Percentiles rank a stretch among this genome's conserved stretches.
These are phyloP conservation scores for Botryococcus braunii DNA, from an alignment of 163 green algal species.

Conservation along the genomic window DNA sequence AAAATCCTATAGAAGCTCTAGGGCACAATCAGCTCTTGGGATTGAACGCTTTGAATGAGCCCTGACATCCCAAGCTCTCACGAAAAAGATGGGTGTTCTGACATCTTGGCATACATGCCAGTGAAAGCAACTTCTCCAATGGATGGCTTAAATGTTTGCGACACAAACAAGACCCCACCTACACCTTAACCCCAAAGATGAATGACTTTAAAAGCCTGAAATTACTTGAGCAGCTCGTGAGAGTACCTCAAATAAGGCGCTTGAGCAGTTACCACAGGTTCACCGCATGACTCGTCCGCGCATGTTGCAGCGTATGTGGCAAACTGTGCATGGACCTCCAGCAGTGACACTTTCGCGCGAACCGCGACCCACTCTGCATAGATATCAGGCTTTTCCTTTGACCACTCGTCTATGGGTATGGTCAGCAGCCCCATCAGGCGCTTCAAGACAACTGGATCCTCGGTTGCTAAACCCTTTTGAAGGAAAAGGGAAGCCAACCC, in stretches of 20 bases:
- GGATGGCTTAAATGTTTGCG: neutral
- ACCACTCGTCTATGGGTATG: slow-evolving; percentile 38
- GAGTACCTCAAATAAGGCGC: slow-evolving; percentile 12
- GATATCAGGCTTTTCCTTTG: neutral
- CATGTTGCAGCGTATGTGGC: slow-evolving; percentile 21
- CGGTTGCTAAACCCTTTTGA: slow-evolving; percentile 41
- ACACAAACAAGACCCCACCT: neutral
- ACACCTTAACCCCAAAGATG: neutral
- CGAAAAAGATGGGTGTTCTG: neutral
- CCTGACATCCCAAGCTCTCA: neutral
- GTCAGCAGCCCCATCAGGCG: slow-evolving; percentile 59
- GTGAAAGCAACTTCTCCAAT: neutral
- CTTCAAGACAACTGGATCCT: slow-evolving; percentile 46
- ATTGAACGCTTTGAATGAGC: neutral
- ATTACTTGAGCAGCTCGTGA: neutral
- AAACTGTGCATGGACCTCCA: slow-evolving; percentile 62
- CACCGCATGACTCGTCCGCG: slow-evolving; percentile 4
- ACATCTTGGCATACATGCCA: slow-evolving; percentile 2
- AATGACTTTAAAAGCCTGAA: slow-evolving; percentile 4
- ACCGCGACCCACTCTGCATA: slow-evolving; percentile 69
- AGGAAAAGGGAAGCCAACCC: slow-evolving; percentile 57
- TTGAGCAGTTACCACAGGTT: slow-evolving; percentile 23
- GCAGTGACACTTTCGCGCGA: slow-evolving; percentile 40
- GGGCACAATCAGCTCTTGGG: neutral
- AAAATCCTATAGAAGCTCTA: neutral